A percentile compares a stretch with the other conserved stretches of the same genome.
Evolutionary conservation across 257 asterid species (phyloP).

Genomic region (Jaltomata sinuosa): DNA sequence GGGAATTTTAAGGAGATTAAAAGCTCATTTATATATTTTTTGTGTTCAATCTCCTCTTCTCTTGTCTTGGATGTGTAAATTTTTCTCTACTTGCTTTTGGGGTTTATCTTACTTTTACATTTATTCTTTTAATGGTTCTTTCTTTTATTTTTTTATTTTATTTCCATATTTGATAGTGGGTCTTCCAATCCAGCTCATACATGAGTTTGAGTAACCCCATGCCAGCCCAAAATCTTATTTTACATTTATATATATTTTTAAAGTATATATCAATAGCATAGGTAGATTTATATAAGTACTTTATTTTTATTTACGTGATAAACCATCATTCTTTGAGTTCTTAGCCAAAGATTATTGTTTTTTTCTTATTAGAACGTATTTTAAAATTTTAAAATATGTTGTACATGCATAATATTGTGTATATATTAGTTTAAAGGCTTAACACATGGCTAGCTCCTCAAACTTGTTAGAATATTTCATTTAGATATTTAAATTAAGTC

Average conservation of each 20-base stretch:
- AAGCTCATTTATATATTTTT: conserved; percentile 8
- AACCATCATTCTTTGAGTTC: not conserved
- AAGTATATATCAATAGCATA: not conserved
- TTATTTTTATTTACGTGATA: not conserved
- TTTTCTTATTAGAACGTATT: not conserved
- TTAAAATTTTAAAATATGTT: not conserved
- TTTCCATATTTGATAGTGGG: conserved; percentile 3
- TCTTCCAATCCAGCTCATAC: conserved; percentile 13
- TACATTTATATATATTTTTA: not conserved
- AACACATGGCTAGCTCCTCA: too few species aligned
- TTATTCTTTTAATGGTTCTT: not conserved
- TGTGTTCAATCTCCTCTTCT: not conserved
- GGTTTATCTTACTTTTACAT: not conserved
- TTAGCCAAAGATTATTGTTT: not conserved
- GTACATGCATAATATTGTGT: not conserved
- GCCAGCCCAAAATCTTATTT: not conserved
- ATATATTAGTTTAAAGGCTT: too few species aligned
- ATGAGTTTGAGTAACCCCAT: conserved; percentile 3
- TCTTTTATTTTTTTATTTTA: not conserved
- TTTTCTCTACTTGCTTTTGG: not conserved
- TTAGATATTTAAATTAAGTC: too few species aligned
- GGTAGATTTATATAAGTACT: not conserved
- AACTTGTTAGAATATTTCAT: too few species aligned
- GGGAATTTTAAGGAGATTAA: conserved; percentile 3
- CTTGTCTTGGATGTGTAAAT: conserved; percentile 1